Evolutionary conservation across 768 basidiomycete genomes (phyloP), one percentile per base, ranked within the genome.

Genomic region (Boletus fagicola): DNA sequence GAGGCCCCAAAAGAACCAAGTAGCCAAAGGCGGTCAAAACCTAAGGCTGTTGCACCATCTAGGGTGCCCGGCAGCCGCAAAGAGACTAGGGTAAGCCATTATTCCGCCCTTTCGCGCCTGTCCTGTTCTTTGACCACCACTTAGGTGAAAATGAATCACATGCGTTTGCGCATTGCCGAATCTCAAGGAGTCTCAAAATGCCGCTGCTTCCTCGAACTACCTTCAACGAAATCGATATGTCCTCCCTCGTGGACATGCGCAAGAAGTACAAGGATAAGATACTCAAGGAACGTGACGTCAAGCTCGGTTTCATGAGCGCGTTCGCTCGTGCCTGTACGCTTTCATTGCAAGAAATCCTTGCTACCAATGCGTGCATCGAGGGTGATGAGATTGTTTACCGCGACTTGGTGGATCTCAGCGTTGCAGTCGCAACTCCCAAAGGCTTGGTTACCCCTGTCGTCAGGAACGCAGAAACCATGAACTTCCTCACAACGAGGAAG

Each of bases 141-240:
- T 12, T 33, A 93, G 91, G 87, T 98, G 69, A 98, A 98, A 81
- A 98, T 99, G 95, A 95, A 85, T 74, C 88, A 95, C 51, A 99
- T 99, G 97, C 92, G 96, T 47, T 80, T 91, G 61, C 92, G 95
- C 60, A 99, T 99, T 68, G 90, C 95, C 47, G 93, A 95, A 76
- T 51, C 84, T 99, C 72, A 99, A 99, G 78, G 89, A 97, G 72
- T 96, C 95, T 24, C 96, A 99, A 74, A 97, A 98, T 71, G 85
- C 92, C 20, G 97, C 96, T 5, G 96, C 96, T 47, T 95, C 94
- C 49, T 75, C 98, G 58, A 98, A 98, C 97, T 35, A 98, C 96
- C 26, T 99, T 99, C 84, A 98, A 99, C 78, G 96, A 99, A 77
- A 92, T 99, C 70, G 96, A 98, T 79, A 98, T 99, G 96, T 94